A percentile compares a stretch with the other conserved stretches of the same genome.
phyloP scores from a whole-genome alignment of 306 rosid species.

The Prunus campanulata region DNA sequence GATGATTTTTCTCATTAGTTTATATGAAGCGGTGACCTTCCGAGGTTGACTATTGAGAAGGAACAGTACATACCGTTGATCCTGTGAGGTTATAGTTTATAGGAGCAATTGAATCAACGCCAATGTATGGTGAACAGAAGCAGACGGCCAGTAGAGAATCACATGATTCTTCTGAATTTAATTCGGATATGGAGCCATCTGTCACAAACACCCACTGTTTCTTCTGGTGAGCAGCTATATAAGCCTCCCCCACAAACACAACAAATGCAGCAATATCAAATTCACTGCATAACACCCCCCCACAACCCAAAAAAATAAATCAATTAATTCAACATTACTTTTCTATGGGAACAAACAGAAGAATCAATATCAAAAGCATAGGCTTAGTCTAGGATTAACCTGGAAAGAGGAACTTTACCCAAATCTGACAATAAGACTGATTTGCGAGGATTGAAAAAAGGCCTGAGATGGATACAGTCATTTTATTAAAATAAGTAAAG shows the following conservation, averaged over 20 bases:
- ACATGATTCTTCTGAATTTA: conserved; percentile 35
- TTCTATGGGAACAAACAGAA: conserved; percentile 8
- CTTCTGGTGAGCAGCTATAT: conserved; percentile 48
- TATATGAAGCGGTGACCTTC: background rate
- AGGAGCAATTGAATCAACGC: conserved; percentile 50
- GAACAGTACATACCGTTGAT: conserved; percentile 49
- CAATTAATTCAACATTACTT: conserved; percentile 19
- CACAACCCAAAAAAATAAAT: background rate
- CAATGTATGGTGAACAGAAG: conserved; percentile 58
- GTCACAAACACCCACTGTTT: conserved; percentile 90
- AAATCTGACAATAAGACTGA: conserved; percentile 56
- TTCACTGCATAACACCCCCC: conserved; percentile 43
- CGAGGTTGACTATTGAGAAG: conserved; percentile 11
- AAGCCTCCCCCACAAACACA: conserved; percentile 74
- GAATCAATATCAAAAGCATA: conserved; percentile 9
- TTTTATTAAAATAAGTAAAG: conserved; percentile 20
- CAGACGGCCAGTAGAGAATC: conserved; percentile 75
- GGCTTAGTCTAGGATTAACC: conserved; percentile 39
- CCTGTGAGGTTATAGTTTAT: conserved; percentile 69
- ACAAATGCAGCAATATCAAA: conserved; percentile 73
- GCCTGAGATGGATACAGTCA: conserved; percentile 32
- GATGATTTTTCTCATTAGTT: background rate
- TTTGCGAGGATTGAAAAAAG: conserved; percentile 55
- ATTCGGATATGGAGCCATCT: conserved; percentile 61
- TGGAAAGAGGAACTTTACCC: conserved; percentile 64